Percentiles rank a stretch among this genome's conserved stretches.
These are phyloP conservation scores for Phialophora macrospora DNA, from an alignment of 2,329 filamentous ascomycete genomes.

Conservation along the genomic window DNA sequence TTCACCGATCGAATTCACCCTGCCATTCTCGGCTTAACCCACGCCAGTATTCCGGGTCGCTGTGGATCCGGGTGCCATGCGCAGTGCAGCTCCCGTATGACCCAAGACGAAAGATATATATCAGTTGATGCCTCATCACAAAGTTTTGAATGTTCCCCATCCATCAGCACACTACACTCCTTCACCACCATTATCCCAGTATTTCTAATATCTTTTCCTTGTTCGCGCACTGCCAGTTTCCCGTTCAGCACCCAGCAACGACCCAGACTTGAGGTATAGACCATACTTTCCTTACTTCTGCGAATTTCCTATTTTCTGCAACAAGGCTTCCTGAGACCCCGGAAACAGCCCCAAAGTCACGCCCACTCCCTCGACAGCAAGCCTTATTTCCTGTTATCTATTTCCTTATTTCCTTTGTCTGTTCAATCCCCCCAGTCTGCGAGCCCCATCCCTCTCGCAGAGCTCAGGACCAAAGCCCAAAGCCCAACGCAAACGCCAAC, in stretches of 20 bases:
- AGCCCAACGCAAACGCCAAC: slow-evolving; percentile 16
- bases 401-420: slow-evolving; percentile 31
- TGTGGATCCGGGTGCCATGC: slow-evolving; percentile 5
- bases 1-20: slow-evolving; percentile 13
- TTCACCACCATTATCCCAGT: slow-evolving; percentile 14
- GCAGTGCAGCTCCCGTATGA: background rate
- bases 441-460: slow-evolving; percentile 26
- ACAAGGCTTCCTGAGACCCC: slow-evolving; percentile 11
- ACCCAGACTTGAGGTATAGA: slow-evolving; percentile 26
- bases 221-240: slow-evolving; percentile 21
- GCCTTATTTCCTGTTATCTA: slow-evolving; percentile 13
- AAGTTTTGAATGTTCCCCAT: slow-evolving; percentile 11
- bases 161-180: slow-evolving; percentile 18
- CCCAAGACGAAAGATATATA: slow-evolving; percentile 24
- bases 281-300: slow-evolving; percentile 30
- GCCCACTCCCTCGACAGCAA: slow-evolving; percentile 3
- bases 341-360: slow-evolving; percentile 7
- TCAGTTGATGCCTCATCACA: slow-evolving; percentile 14
- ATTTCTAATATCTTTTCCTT: slow-evolving; percentile 19
- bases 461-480: slow-evolving; percentile 24
- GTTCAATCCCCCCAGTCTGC: slow-evolving; percentile 24
- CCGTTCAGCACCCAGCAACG: slow-evolving; percentile 10
- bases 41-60: background rate
- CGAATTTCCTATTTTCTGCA: slow-evolving; percentile 18
- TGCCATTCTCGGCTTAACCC: slow-evolving; percentile 8